phyloP scores from a whole-genome alignment of 2,329 filamentous ascomycete genomes.

The Gyromitra esculenta region DNA sequence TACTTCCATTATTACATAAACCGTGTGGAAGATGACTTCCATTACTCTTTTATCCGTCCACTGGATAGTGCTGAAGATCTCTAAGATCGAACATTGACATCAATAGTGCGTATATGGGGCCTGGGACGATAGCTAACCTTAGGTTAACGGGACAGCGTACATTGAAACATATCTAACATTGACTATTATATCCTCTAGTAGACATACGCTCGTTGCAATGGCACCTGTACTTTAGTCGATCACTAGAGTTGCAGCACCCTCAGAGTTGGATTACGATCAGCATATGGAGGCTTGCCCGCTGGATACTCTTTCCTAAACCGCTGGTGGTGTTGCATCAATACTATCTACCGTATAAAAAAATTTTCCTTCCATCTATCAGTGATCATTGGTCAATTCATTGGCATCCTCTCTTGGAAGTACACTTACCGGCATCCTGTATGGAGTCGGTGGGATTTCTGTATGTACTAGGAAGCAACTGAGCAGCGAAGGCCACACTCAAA shows the following conservation, averaged over 20 bases:
- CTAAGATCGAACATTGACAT: neutral
- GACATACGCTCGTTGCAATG: conserved; percentile 22
- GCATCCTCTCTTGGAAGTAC: neutral
- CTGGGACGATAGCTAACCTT: neutral
- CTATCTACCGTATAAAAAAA: no score
- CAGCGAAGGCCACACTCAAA: neutral
- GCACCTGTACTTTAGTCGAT: conserved; percentile 9
- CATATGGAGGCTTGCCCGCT: conserved; percentile 28
- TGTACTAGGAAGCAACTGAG: neutral
- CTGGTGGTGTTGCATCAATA: no score
- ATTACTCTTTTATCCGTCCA: conserved; percentile 6
- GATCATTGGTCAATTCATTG: neutral
- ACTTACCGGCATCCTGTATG: conserved; percentile 29
- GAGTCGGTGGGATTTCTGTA: conserved; percentile 18
- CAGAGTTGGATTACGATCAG: conserved; percentile 19
- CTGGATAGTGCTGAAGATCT: conserved; percentile 10
- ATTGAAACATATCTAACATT: conserved; percentile 7
- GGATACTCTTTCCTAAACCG: conserved; percentile 24
- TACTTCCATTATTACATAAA: neutral
- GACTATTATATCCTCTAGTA: conserved; percentile 23
- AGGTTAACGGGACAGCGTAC: neutral
- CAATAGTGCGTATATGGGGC: conserved; percentile 3
- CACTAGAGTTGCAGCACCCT: conserved; percentile 20
- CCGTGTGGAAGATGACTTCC: neutral
- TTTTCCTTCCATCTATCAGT: neutral